A percentile compares a stretch with the other conserved stretches of the same genome.
Evolutionary conservation across 768 basidiomycete genomes (phyloP).

Genomic region (Pleurotus citrinopileatus): DNA sequence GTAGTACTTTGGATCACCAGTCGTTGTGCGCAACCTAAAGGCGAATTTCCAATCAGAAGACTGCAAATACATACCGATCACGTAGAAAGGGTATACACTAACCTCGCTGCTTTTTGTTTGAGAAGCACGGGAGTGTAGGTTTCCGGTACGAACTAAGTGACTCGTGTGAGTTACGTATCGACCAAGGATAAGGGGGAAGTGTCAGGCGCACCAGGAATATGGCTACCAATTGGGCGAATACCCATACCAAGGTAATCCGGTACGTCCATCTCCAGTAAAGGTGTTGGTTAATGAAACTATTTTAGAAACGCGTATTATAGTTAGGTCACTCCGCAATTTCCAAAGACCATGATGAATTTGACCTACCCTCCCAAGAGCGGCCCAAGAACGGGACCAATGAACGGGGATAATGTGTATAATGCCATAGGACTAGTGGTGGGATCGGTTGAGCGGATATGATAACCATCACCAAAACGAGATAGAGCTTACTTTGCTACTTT

Average conservation of each 20-base stretch:
- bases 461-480: neutral
- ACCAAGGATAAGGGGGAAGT: neutral
- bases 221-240: constrained; percentile 46
- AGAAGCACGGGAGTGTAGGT: constrained; percentile 64
- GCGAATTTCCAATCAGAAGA: neutral
- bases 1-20: constrained; percentile 51
- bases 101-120: constrained; percentile 50
- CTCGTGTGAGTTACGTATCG: neutral
- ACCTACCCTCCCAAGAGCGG: constrained; percentile 59
- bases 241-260: constrained; percentile 68
- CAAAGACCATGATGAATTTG: neutral
- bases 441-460: neutral
- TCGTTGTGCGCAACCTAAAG: constrained; percentile 48
- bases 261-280: constrained; percentile 77
- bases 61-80: too few relatives aligned
- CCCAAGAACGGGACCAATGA: constrained; percentile 49
- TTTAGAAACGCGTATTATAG: neutral
- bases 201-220: constrained; percentile 44
- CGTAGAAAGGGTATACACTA: neutral
- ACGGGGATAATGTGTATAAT: constrained; percentile 53
- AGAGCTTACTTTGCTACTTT: constrained; percentile 56
- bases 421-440: constrained; percentile 40
- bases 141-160: constrained; percentile 70
- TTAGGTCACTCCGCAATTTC: neutral
- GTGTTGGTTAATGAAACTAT: constrained; percentile 32